A percentile compares a stretch with the other conserved stretches of the same genome.
Evolutionary conservation across 352 stramenopile species (phyloP).

Genomic region (Phytophthora megakarya): DNA sequence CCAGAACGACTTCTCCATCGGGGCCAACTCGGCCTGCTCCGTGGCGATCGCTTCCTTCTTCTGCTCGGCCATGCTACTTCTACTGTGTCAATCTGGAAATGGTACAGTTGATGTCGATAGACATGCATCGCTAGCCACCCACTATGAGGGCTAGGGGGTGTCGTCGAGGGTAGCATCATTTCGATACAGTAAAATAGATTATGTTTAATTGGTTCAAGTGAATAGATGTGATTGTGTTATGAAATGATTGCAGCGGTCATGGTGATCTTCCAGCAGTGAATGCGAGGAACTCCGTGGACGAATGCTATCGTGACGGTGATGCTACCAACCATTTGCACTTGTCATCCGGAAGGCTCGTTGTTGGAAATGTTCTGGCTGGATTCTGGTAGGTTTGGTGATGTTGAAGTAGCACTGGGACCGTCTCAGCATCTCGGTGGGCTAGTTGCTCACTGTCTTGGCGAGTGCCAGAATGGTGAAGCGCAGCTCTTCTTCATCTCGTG

Average conservation of each 20-base stretch:
- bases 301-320: too few species aligned
- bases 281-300: too few species aligned
- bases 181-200: background rate
- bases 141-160: slow-evolving; percentile 17
- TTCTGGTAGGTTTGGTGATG: too few species aligned
- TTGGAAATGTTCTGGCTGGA: too few species aligned
- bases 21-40: slow-evolving; percentile 44
- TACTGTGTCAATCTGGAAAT: slow-evolving; percentile 7
- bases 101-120: too few species aligned
- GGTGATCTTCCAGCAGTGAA: background rate
- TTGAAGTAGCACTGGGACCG: too few species aligned
- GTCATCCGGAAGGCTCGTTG: too few species aligned
- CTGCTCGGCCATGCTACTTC: slow-evolving; percentile 31
- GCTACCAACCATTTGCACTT: too few species aligned
- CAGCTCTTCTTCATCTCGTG: too few species aligned
- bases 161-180: slow-evolving; percentile 2
- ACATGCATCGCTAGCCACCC: slow-evolving; percentile 20
- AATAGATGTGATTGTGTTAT: background rate
- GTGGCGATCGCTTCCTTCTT: slow-evolving; percentile 52
- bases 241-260: slow-evolving; percentile 14
- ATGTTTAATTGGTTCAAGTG: slow-evolving; percentile 14
- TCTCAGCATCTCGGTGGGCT: too few species aligned
- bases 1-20: slow-evolving; percentile 75
- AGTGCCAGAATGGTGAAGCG: too few species aligned
- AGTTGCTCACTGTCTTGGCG: too few species aligned